phyloP scores from a whole-genome alignment of 2,329 filamentous ascomycete genomes.

The Cercospora berteroae region DNA sequence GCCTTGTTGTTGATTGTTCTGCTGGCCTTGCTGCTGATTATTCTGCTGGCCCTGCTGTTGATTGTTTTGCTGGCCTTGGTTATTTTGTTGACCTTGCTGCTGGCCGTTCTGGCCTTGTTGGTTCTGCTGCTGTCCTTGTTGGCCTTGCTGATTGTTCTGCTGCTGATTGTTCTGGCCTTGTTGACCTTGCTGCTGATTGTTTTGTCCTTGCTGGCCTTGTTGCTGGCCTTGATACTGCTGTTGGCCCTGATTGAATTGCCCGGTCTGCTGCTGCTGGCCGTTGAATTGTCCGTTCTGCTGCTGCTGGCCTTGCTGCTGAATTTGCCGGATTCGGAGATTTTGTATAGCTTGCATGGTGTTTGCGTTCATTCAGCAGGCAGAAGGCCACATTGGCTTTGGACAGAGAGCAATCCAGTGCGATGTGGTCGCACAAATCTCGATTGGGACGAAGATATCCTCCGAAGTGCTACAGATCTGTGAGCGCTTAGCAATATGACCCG shows the following conservation, averaged over 20 bases:
- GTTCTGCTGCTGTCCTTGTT: neutral
- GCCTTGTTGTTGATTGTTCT: neutral
- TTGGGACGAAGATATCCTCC: neutral
- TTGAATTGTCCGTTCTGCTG: slow-evolving; percentile 1
- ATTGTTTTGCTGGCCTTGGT: neutral
- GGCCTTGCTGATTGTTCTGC: neutral
- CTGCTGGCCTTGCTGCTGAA: slow-evolving; percentile 6
- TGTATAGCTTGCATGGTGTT: neutral
- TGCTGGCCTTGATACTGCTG: neutral
- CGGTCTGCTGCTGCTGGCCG: neutral
- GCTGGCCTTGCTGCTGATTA: neutral
- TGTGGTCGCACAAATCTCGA: neutral
- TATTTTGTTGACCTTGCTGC: neutral
- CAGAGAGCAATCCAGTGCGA: neutral
- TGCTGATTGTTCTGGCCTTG: neutral
- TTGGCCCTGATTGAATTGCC: neutral
- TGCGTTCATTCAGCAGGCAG: neutral
- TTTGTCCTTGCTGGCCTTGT: neutral
- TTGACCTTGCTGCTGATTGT: neutral
- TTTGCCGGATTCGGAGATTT: neutral
- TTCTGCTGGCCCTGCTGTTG: neutral
- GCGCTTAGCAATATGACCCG: neutral
- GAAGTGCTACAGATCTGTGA: neutral
- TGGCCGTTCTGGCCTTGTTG: neutral
- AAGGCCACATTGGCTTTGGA: neutral